These are phyloP conservation scores for Cercospora sp. DNA, from an alignment of 2,329 filamentous ascomycete species.

Conservation along the genomic window DNA sequence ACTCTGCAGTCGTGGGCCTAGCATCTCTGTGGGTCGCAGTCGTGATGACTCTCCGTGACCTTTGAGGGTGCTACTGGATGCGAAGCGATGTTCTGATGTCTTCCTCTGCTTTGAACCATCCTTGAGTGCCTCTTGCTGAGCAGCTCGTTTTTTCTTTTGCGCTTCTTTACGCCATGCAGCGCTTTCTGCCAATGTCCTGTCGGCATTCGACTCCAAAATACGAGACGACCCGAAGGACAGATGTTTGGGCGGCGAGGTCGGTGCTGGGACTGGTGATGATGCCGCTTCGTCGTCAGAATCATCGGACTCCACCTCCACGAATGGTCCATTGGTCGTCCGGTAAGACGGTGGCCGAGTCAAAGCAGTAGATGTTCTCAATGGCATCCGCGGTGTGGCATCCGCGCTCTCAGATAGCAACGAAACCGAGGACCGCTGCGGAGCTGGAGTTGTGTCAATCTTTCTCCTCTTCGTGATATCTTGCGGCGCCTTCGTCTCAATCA, in stretches of 20 bases:
- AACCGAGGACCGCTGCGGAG: background rate
- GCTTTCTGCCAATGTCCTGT: background rate
- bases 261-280: background rate
- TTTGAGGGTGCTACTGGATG: background rate
- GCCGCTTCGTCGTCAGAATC: background rate
- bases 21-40: background rate
- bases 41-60: background rate
- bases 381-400: background rate
- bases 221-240: background rate
- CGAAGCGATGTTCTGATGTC: background rate
- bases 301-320: background rate
- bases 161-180: background rate
- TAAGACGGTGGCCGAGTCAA: background rate
- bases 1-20: background rate
- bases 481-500: background rate
- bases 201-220: background rate
- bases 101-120: background rate
- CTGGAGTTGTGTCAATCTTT: background rate
- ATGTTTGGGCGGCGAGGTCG: background rate
- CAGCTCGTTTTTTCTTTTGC: background rate
- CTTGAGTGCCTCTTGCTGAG: background rate
- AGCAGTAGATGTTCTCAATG: background rate
- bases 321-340: background rate
- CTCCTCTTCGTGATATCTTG: background rate
- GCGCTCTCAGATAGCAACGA: background rate